Base-by-base conservation (phyloP, 768 basidiomycete genomes). In the Leccinellum luteum region DNA sequence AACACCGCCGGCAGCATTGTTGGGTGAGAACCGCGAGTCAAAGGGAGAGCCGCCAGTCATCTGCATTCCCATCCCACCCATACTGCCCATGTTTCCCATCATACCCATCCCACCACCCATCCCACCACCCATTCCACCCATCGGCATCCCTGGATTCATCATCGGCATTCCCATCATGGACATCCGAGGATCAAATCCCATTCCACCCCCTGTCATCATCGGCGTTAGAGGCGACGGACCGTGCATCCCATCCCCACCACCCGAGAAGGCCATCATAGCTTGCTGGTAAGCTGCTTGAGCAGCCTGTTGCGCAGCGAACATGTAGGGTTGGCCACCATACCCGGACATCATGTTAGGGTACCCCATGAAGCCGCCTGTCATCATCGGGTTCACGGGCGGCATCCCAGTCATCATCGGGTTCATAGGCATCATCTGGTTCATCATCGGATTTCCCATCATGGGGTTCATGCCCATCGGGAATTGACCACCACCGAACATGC, bases 261-360 rank as follows among this genome's bases (percentile, higher is more conserved):
- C 75, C 13, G 89, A 90, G 56, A 86, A 88, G 17, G 86, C 83
- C 79, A 90, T 83, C 90, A 92, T 92, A 19, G 90, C 89, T 68
- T 92, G 90, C 68, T 92, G 92, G 73, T 93, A 94, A 0, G 92
- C 92, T 64, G 91, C 88, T 34, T 87, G 78, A 1, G 81, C 85
- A 7, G 89, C 89, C 66, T 90, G 89, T 60, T 90, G 89, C 15
- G 92, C 91, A 5, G 90, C 91, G 66, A 89, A 88, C 84, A 92
- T 84, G 64, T 91, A 90, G 59, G 90, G 90, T 27, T 87, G 88
- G 65, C 85, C 84, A 32, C 69, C 76, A 59, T 67, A 78, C 43
- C 69, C 70, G 0, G 77, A 69, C 74, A 80, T 78, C 69, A 72
- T 69, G 57, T 61, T 66, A 19, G 76, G 74, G 57, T 70, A 78